Evolutionary conservation across 2,329 filamentous ascomycete species (phyloP).

Genomic region (Colletotrichum incanum): DNA sequence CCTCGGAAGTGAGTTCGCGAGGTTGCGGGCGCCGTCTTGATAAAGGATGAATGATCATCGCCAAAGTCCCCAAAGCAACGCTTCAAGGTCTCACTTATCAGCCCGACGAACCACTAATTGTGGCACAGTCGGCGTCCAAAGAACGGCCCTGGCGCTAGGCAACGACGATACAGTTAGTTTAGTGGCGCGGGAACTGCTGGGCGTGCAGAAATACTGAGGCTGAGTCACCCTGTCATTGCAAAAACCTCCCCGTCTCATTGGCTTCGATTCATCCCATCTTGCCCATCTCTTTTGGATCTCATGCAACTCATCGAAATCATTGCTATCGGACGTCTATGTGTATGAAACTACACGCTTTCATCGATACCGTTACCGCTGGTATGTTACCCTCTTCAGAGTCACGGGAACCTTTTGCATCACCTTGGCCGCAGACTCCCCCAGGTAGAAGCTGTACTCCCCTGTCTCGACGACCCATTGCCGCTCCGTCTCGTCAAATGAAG

Average conservation of each 20-base stretch:
- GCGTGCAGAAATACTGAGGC: neutral
- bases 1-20: neutral
- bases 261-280: neutral
- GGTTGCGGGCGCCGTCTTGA: too few species aligned
- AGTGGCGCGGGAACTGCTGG: neutral
- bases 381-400: neutral
- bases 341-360: too few species aligned
- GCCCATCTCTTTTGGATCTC: neutral
- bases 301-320: neutral
- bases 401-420: slow-evolving; percentile 28
- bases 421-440: slow-evolving; percentile 49
- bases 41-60: neutral
- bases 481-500: slow-evolving; percentile 47
- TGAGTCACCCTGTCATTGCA: neutral
- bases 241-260: neutral
- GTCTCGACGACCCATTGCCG: slow-evolving; percentile 49
- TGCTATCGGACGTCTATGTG: neutral
- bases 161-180: neutral
- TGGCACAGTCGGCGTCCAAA: neutral
- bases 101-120: neutral
- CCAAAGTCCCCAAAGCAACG: neutral
- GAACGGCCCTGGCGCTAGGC: neutral
- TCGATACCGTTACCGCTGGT: neutral
- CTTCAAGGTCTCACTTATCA: neutral
- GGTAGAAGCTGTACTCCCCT: slow-evolving; percentile 48